Evolutionary conservation across 306 rosid species (phyloP).

Genomic region (Cucurbita ficifolia): DNA sequence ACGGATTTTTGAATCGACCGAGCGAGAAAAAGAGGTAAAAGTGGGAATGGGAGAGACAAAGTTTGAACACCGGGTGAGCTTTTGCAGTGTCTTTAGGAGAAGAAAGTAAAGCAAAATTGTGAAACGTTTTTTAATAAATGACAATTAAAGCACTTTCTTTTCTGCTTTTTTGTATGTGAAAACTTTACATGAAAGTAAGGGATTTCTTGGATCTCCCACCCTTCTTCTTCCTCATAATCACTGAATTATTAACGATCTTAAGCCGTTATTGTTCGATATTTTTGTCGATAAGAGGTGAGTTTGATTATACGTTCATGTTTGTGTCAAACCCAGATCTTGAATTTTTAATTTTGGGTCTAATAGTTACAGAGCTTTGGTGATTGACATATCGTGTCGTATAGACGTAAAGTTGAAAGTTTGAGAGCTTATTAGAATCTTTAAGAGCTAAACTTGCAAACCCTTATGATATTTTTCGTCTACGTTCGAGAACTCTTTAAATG

Average conservation of each 20-base stretch:
- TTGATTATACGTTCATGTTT: no score
- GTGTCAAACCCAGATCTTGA: no score
- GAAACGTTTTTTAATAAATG: constrained; percentile 9
- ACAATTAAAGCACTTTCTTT: constrained; percentile 20
- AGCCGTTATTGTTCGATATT: no score
- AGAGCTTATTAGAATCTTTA: no score
- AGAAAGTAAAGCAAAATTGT: constrained; percentile 12
- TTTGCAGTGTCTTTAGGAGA: constrained; percentile 66
- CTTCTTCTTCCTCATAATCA: constrained; percentile 31
- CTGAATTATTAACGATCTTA: constrained; percentile 30
- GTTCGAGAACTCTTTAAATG: no score
- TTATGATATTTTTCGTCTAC: no score
- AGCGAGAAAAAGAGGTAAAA: background rate
- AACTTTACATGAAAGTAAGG: constrained; percentile 67
- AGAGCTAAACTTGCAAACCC: no score
- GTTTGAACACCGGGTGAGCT: constrained; percentile 58
- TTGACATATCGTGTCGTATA: no score
- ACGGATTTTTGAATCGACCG: background rate
- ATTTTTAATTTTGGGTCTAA: no score
- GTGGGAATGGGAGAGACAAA: constrained; percentile 51
- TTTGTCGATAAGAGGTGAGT: no score
- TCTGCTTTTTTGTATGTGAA: constrained; percentile 15
- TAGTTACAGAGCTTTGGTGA: no score
- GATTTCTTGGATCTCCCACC: constrained; percentile 72
- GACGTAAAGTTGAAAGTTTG: no score